A percentile compares a stretch with the other conserved stretches of the same genome.
Evolutionary conservation across 371 early-diverging fungal species (phyloP).

Genomic region (Saksenaea vasiformis): DNA sequence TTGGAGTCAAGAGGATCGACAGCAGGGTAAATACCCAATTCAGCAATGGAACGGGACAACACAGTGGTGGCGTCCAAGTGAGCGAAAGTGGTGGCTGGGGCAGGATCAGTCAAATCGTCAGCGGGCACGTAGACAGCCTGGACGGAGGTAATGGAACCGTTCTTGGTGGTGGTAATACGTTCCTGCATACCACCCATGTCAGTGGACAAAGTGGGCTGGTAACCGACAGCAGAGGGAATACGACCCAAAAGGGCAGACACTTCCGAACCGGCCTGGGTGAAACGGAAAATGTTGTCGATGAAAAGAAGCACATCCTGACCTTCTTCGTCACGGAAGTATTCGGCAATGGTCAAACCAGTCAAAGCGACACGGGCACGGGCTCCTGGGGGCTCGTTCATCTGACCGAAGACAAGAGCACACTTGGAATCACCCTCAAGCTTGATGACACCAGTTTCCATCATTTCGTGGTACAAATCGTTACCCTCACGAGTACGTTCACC

Average conservation of each 20-base stretch:
- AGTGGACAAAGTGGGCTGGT: conserved; percentile 94
- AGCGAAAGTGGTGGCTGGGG: conserved; percentile 95
- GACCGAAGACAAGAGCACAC: conserved; percentile 96
- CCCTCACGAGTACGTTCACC: conserved; percentile 98
- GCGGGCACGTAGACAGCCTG: conserved; percentile 96
- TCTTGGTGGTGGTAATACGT: conserved; percentile 98
- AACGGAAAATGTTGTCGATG: conserved; percentile 99
- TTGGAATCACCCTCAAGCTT: conserved; percentile 92
- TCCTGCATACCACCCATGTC: conserved; percentile 99
- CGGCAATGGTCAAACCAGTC: conserved; percentile 97
- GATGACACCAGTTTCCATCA: conserved; percentile 93
- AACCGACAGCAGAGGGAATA: conserved; percentile 95
- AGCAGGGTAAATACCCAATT: conserved; percentile 97
- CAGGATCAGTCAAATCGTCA: conserved; percentile 97
- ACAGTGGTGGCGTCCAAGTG: conserved; percentile 98
- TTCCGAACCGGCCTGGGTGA: conserved; percentile 93
- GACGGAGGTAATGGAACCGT: conserved; percentile 96
- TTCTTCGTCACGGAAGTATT: conserved; percentile 99
- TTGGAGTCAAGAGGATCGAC: conserved; percentile 60
- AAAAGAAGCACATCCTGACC: conserved; percentile 99
- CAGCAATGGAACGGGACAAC: conserved; percentile 92
- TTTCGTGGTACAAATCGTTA: conserved; percentile 98
- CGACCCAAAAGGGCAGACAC: conserved; percentile 98
- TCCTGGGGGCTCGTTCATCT: conserved; percentile 99
- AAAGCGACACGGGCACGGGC: conserved; percentile 99